phyloP scores from a whole-genome alignment of 2,329 filamentous ascomycete species.

The Apiospora rasikravindrae region DNA sequence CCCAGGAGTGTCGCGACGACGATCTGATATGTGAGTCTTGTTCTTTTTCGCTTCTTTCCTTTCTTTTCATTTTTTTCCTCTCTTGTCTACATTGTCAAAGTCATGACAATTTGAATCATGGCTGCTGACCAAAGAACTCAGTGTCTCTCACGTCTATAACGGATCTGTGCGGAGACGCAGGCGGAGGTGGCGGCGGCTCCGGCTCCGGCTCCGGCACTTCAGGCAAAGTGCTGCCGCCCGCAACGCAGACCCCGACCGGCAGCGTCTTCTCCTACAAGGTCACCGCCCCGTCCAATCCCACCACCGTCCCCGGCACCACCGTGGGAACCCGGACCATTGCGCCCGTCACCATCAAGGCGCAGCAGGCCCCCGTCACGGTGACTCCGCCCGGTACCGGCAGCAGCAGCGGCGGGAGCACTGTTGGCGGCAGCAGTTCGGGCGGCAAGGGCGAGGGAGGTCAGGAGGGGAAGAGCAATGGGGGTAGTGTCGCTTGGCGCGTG shows the following conservation, averaged over 20 bases:
- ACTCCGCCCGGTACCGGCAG: not conserved
- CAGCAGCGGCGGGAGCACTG: not conserved
- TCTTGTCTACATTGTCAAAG: not conserved
- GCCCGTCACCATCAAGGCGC: slow-evolving; percentile 6
- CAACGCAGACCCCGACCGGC: not conserved
- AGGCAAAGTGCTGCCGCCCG: not conserved
- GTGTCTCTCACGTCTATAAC: slow-evolving; percentile 3
- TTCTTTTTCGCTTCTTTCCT: no score
- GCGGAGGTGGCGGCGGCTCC: not conserved
- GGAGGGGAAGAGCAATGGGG: not conserved
- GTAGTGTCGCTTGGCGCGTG: not conserved
- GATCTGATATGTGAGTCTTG: not conserved
- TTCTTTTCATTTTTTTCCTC: no score
- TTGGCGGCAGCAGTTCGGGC: not conserved
- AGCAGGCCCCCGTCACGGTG: not conserved
- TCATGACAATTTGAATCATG: not conserved
- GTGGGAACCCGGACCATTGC: not conserved
- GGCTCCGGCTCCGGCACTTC: not conserved
- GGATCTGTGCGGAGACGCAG: not conserved
- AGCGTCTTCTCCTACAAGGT: not conserved
- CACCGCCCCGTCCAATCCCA: not conserved
- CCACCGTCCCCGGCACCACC: slow-evolving; percentile 11
- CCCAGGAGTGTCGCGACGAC: not conserved
- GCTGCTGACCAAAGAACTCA: not conserved
- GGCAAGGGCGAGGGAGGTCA: not conserved